Conservation (phyloP, 805 yeast genomes). For the Wickerhamomyces sydowiorum region DNA sequence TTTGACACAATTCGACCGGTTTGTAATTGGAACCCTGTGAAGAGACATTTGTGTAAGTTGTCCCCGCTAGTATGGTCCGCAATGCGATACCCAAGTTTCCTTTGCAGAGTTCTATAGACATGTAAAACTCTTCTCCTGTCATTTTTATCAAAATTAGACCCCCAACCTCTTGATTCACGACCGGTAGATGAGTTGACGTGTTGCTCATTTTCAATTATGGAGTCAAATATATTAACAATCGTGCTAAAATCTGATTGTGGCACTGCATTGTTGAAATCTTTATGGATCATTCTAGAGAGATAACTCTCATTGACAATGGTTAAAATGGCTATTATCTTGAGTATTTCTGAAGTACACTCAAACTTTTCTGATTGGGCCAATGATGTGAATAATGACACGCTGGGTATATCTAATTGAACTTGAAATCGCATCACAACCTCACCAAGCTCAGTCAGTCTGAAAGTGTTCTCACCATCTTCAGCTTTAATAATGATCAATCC, state of each 20-base stretch:
- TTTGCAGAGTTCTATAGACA: not conserved
- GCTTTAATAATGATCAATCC: not conserved
- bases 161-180: not conserved
- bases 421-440: not conserved
- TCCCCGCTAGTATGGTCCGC: too few relatives aligned
- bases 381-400: not conserved
- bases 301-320: not conserved
- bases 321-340: constrained; percentile 3
- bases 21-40: not conserved
- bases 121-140: not conserved
- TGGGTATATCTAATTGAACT: not conserved
- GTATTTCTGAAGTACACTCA: constrained; percentile 1
- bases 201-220: not conserved
- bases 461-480: not conserved
- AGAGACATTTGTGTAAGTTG: not conserved
- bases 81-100: not conserved
- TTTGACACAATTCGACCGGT: not conserved
- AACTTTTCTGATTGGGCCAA: not conserved
- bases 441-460: not conserved
- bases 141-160: not conserved
- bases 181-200: not conserved
- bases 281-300: not conserved
- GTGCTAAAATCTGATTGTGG: not conserved
- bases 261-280: not conserved
- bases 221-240: not conserved